phyloP scores from a whole-genome alignment of 495 filamentous ascomycete genomes.

The Penicillium antarcticum region DNA sequence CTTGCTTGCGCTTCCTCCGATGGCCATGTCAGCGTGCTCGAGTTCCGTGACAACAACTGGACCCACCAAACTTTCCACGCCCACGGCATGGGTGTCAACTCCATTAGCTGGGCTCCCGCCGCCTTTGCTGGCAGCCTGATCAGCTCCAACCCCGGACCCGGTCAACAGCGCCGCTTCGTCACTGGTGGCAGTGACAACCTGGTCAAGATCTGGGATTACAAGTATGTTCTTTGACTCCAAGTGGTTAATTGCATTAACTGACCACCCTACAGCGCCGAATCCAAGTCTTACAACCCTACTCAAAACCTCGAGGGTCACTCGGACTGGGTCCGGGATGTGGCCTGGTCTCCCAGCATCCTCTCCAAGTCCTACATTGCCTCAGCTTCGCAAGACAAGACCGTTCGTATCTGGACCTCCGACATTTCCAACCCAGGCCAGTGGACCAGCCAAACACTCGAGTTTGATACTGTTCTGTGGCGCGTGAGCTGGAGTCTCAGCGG shows the following conservation, averaged over 20 bases:
- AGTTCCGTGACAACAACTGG: conserved; percentile 91
- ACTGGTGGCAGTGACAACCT: conserved; percentile 91
- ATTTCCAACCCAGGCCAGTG: conserved; percentile 62
- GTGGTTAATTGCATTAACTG: conserved; percentile 1
- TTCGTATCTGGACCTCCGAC: conserved; percentile 90
- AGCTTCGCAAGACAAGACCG: conserved; percentile 93
- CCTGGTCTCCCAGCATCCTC: conserved; percentile 91
- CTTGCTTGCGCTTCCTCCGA: conserved; percentile 93
- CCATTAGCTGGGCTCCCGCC: conserved; percentile 90
- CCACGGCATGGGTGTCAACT: conserved; percentile 90
- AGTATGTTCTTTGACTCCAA: conserved; percentile 28
- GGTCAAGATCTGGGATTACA: conserved; percentile 84
- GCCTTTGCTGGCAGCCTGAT: conserved; percentile 76
- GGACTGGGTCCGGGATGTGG: conserved; percentile 98
- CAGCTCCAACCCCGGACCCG: conserved; percentile 59
- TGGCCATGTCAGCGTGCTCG: conserved; percentile 86
- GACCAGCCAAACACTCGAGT: conserved; percentile 76
- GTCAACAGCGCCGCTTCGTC: conserved; percentile 73
- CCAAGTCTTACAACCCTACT: conserved; percentile 50
- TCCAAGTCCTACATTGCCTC: conserved; percentile 94
- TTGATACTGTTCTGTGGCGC: conserved; percentile 88
- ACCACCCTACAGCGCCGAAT: conserved; percentile 40
- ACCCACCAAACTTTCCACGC: conserved; percentile 84
- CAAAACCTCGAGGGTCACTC: conserved; percentile 72
- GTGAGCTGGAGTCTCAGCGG: conserved; percentile 98